Evolutionary conservation across 2,329 filamentous ascomycete species (phyloP).

Genomic region (Chalaropsis thielavioides): DNA sequence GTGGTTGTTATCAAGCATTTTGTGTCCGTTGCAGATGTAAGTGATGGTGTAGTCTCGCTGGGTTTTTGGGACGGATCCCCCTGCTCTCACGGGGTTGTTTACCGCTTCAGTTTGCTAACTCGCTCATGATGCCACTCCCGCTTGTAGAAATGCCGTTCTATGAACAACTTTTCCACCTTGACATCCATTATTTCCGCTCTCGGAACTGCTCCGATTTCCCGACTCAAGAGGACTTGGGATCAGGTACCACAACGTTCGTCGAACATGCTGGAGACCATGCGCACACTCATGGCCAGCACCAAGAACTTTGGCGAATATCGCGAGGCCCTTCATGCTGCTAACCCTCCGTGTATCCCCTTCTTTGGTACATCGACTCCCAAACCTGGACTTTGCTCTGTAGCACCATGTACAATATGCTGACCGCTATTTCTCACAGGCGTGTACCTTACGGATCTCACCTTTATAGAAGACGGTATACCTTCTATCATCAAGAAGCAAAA

Average conservation of each 20-base stretch:
- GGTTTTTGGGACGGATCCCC: too few species aligned
- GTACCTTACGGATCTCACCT: conserved; percentile 91
- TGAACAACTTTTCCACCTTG: conserved; percentile 96
- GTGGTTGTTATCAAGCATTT: conserved; percentile 98
- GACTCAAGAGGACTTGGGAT: conserved; percentile 85
- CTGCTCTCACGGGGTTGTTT: neutral
- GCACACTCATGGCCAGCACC: conserved; percentile 86
- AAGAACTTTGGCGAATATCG: conserved; percentile 98
- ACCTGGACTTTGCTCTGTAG: neutral
- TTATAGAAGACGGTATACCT: conserved; percentile 96
- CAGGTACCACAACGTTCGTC: conserved; percentile 79
- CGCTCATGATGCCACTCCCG: neutral
- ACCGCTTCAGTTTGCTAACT: conserved; percentile 19
- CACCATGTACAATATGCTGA: neutral
- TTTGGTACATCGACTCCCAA: conserved; percentile 50
- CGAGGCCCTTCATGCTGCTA: conserved; percentile 79
- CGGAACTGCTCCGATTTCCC: conserved; percentile 86
- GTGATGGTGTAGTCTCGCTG: conserved; percentile 26
- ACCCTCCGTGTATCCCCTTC: conserved; percentile 95
- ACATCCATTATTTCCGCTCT: conserved; percentile 96
- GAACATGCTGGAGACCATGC: conserved; percentile 73
- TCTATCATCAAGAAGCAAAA: conserved; percentile 93
- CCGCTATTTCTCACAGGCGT: conserved; percentile 45
- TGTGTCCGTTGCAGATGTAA: conserved; percentile 85
- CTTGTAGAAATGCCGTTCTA: conserved; percentile 67